Evolutionary conservation across 179 eudicot genomes (phyloP).

Genomic region (Patellifolia procumbens): DNA sequence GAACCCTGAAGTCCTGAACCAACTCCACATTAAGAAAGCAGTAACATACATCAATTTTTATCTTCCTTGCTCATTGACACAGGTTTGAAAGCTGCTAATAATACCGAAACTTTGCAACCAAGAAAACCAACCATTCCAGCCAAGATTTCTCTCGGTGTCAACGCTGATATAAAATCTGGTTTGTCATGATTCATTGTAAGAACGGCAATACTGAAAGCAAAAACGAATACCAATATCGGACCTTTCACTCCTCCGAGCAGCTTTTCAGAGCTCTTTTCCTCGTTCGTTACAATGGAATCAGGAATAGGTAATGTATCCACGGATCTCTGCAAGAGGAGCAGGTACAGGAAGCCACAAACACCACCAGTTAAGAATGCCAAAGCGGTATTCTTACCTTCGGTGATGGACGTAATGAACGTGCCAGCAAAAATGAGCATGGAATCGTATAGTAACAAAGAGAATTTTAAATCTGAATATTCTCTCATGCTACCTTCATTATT

Average conservation of each 20-base stretch:
- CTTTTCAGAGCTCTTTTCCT: slow-evolving; percentile 21
- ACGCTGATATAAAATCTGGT: slow-evolving; percentile 30
- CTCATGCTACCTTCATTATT: slow-evolving; percentile 75
- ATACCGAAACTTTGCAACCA: slow-evolving; percentile 67
- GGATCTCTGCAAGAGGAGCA: slow-evolving; percentile 69
- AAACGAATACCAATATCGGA: slow-evolving; percentile 39
- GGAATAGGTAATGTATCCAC: slow-evolving; percentile 67
- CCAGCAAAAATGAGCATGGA: slow-evolving; percentile 63
- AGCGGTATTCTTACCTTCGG: slow-evolving; percentile 55
- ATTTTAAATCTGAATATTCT: slow-evolving; percentile 73
- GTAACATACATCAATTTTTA: slow-evolving; percentile 23
- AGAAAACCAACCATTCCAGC: slow-evolving; percentile 86
- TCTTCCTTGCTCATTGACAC: slow-evolving; percentile 41
- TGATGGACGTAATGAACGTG: slow-evolving; percentile 52
- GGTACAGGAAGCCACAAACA: slow-evolving; percentile 65
- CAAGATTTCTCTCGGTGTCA: slow-evolving; percentile 60
- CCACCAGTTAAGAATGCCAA: slow-evolving; percentile 72
- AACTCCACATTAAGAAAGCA: background rate
- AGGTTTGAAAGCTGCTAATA: slow-evolving; percentile 88
- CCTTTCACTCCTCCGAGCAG: slow-evolving; percentile 46
- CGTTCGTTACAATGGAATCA: slow-evolving; percentile 23
- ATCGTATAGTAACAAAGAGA: slow-evolving; percentile 70
- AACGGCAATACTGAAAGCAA: slow-evolving; percentile 45
- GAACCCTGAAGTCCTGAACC: slow-evolving; percentile 1
- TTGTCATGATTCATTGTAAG: slow-evolving; percentile 44